Evolutionary conservation across 805 yeast species (phyloP).

Genomic region (Cephaloascus fragrans): DNA sequence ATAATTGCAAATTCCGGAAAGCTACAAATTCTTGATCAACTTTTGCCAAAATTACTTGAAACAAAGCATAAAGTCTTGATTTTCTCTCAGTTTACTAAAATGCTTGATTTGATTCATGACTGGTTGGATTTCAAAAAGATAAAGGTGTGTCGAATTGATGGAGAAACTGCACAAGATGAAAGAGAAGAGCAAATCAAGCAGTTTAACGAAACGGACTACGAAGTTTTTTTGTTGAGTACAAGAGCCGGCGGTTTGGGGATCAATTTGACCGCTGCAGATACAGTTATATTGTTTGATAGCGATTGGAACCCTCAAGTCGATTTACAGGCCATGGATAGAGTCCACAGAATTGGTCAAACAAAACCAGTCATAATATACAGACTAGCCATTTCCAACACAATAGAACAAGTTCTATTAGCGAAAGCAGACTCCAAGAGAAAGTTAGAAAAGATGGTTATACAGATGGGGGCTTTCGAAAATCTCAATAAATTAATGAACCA

Average conservation of each 20-base stretch:
- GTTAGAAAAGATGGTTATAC: conserved; percentile 68
- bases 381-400: conserved; percentile 64
- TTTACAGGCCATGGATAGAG: conserved; percentile 92
- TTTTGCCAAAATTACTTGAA: conserved; percentile 40
- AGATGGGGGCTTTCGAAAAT: conserved; percentile 48
- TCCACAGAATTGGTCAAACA: conserved; percentile 86
- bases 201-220: conserved; percentile 26
- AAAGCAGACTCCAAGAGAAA: conserved; percentile 74
- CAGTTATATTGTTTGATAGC: conserved; percentile 82
- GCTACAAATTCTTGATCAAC: conserved; percentile 55
- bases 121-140: conserved; percentile 47
- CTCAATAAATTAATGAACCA: conserved; percentile 18
- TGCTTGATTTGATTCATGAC: conserved; percentile 75
- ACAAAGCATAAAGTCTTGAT: conserved; percentile 63
- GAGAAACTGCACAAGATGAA: conserved; percentile 54
- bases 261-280: conserved; percentile 78
- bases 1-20: conserved; percentile 60
- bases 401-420: conserved; percentile 74
- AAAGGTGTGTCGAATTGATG: conserved; percentile 60
- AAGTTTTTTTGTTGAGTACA: conserved; percentile 71
- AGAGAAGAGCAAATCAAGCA: conserved; percentile 53
- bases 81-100: conserved; percentile 78
- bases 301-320: conserved; percentile 99
- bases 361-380: conserved; percentile 79
- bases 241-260: conserved; percentile 94